Percentiles rank a stretch among this genome's conserved stretches.
Evolutionary conservation across 2,329 filamentous ascomycete genomes (phyloP).

Genomic region (Sporothrix phasma): DNA sequence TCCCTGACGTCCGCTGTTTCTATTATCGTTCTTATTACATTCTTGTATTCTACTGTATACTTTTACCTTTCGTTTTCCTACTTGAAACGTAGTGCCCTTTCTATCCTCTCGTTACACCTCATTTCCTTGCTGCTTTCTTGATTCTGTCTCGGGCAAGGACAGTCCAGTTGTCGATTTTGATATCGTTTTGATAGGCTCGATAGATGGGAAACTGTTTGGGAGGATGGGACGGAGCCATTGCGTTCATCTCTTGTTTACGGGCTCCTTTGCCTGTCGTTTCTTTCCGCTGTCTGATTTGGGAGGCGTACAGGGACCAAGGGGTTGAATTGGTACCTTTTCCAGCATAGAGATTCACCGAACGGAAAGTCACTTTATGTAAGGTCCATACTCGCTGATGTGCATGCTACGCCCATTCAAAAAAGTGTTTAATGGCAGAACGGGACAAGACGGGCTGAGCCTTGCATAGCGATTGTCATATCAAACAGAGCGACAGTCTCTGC

Average conservation of each 20-base stretch:
- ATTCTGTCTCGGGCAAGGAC: not conserved
- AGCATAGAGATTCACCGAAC: too few relatives aligned
- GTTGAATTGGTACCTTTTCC: too few relatives aligned
- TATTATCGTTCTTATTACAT: not conserved
- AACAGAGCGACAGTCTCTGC: not conserved
- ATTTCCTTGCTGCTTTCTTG: not conserved
- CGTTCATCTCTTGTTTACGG: not conserved
- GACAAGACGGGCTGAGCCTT: not conserved
- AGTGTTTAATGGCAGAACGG: not conserved
- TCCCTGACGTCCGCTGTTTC: not conserved
- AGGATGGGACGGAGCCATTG: not conserved
- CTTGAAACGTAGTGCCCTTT: not conserved
- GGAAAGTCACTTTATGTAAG: too few relatives aligned
- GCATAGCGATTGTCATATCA: not conserved
- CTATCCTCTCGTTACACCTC: not conserved
- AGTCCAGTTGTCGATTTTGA: not conserved
- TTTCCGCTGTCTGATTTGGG: not conserved
- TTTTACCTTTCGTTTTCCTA: not conserved
- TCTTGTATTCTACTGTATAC: slow-evolving; percentile 9
- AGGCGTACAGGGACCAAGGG: not conserved
- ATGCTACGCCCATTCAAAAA: too few relatives aligned
- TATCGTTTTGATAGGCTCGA: not conserved
- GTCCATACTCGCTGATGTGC: too few relatives aligned
- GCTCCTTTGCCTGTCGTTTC: not conserved
- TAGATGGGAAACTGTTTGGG: too few relatives aligned